Base-by-base conservation (phyloP, 1,284 basidiomycete species). In the Cronartium quercuum region DNA sequence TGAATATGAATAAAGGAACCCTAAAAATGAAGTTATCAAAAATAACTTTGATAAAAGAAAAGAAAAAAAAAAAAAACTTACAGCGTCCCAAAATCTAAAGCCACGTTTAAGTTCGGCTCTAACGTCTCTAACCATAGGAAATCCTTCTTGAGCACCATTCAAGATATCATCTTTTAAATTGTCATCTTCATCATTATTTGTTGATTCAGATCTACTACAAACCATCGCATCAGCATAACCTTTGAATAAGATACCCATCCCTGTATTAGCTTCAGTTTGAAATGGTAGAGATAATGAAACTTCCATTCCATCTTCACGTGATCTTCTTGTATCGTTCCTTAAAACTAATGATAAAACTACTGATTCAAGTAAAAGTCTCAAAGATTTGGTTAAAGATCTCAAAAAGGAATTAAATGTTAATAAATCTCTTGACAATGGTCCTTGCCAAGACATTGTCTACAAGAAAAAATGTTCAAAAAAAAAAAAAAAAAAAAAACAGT, bases 381-480 rank as follows among this genome's bases (percentile, higher is more conserved):
- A 85, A 35, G 93, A 90, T 77, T 94, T 89, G 71, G 91, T 90
- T 76, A 98, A 86, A 44, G 91, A 89, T 76, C 91, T 89, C 78
- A 95, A 88, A 82, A 98, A 98, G 62, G 93, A 94, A 85, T 98
- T 98, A 87, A 98, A 99, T 68, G 96, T 94, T 66, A 99, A 85
- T 77, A 99, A 84, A 83, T 98, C 96, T 70, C 95, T 89, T 78
- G 94, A 97, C 70, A 98, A 84, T 60, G 95, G 95, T 35, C 95
- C 95, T 38, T 89, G 90, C 94, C 94, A 97, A 6, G 65, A 41
- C 73, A 75, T 75, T 21, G 66, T 41, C 63, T 76, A 34, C 88
- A 84, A 34, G 51, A 89, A 90, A 24, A 34, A 44, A 35, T 63
- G n/a, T 40, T n/a, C 12, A 35, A 77, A 57, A 79, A 78, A 10